phyloP scores from a whole-genome alignment of 345 rosid species.

The Salix arbutifolia region DNA sequence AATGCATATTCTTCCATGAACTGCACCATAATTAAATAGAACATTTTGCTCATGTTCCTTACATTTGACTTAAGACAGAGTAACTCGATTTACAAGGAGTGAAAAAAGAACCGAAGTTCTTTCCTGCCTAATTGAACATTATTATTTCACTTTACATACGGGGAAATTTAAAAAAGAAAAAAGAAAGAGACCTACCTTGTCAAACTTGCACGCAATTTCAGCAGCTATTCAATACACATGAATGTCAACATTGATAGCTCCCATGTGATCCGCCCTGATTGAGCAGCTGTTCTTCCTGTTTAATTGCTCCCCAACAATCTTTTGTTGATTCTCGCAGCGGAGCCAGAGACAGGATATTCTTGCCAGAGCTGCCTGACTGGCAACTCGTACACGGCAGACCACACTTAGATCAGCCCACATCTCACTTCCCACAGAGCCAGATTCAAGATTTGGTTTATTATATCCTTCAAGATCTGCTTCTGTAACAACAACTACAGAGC shows the following conservation, averaged over 20 bases:
- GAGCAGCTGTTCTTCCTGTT: conserved; percentile 36
- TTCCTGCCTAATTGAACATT: conserved; percentile 19
- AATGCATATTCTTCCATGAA: not conserved
- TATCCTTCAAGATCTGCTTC: conserved; percentile 83
- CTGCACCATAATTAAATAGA: not conserved
- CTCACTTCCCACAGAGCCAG: conserved; percentile 31
- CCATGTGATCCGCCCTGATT: conserved; percentile 33
- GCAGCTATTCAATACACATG: conserved; percentile 56
- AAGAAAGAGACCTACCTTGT: not conserved
- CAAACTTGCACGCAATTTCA: conserved; percentile 9
- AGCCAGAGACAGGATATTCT: conserved; percentile 77
- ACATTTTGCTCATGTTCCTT: conserved; percentile 3
- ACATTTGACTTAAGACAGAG: not conserved
- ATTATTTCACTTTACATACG: conserved; percentile 18
- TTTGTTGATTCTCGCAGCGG: conserved; percentile 47
- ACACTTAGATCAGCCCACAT: conserved; percentile 65
- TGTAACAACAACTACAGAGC: conserved; percentile 73
- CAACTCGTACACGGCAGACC: conserved; percentile 60
- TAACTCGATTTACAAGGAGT: conserved; percentile 23
- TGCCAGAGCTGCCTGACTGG: conserved; percentile 56
- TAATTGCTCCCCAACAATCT: conserved; percentile 43
- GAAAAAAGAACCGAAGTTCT: not conserved
- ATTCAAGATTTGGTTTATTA: conserved; percentile 36
- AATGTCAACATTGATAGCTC: conserved; percentile 71
- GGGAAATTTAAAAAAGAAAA: not conserved